Evolutionary conservation across 352 stramenopile genomes (phyloP), one percentile per base, ranked within the genome.

Genomic region (Globisporangium splendens): DNA sequence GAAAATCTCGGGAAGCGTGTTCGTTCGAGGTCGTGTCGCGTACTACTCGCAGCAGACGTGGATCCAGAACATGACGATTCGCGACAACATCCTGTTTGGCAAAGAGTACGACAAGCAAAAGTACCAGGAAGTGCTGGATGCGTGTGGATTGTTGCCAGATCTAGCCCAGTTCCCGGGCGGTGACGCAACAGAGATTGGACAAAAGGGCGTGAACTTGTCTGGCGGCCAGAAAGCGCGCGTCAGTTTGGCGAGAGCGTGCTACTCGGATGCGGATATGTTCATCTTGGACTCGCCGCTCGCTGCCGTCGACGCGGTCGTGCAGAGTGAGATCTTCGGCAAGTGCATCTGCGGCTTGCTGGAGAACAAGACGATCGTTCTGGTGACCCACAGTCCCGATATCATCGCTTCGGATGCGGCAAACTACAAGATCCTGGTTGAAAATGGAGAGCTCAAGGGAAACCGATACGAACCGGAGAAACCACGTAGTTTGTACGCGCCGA

Each of bases 11-110:
- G 74, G 77, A 17, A 66, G 18, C 0, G 73, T 81, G 1, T 75
- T 77, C 50, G 70, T 85, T 4, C 61, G 74, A 20, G 61, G 66
- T 22, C 41, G 31, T 17, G 50, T 88, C 8, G 77, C 73, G 12
- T 96, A 95, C 65, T 94, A 78, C 55, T 78, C 86, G 22, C 93
- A 98, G 72, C 79, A 92, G 35, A 31, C 24, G 24, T 31, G 24
- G 24, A 31, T 31, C 24, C 24, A 31, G 24, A 31, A 31, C 5
- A 5, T 86, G 54, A 96, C 86, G 2, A 65, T 99, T 2, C 73
- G 78, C 14, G 87, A 98, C 21, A 99, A 99, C 72, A 97, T 99
- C 57, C 69, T 98, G 7, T 98, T 98, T 69, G 91, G 93, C 10
- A 63, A 75, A 49, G 61, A 61, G 6, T 89, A 72, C 31, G 68